phyloP scores from a whole-genome alignment of 139 green algal genomes.

The Chlamydomonas incerta region DNA sequence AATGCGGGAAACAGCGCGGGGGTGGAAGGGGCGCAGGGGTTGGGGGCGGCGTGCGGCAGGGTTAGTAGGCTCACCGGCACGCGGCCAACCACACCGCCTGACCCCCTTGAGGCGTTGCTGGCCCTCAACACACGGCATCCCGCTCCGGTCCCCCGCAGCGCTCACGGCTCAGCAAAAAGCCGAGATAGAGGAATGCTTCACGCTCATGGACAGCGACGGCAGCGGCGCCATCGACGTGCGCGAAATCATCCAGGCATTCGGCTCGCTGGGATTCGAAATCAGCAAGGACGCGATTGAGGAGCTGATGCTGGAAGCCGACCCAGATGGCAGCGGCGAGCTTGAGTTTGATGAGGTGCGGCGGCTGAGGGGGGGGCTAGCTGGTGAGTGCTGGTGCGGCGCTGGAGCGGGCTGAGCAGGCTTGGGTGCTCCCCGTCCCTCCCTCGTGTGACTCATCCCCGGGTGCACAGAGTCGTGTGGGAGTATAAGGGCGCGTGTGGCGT shows the following conservation, averaged over 20 bases:
- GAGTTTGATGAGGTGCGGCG: constrained; percentile 38
- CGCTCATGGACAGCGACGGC: constrained; percentile 24
- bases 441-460: too few relatives aligned
- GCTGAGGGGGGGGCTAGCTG: too few relatives aligned
- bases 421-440: too few relatives aligned
- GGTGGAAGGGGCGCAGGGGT: too few relatives aligned
- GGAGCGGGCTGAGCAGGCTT: too few relatives aligned
- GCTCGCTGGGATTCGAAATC: background rate
- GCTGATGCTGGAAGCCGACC: constrained; percentile 17
- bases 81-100: background rate
- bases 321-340: constrained; percentile 3
- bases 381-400: too few relatives aligned
- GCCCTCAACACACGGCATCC: background rate
- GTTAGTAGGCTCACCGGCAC: background rate
- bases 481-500: too few relatives aligned
- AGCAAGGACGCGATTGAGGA: background rate
- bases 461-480: too few relatives aligned
- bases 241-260: constrained; percentile 19
- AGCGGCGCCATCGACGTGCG: constrained; percentile 13
- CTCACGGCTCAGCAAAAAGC: constrained; percentile 21
- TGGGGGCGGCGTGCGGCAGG: too few relatives aligned
- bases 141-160: background rate
- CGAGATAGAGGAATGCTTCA: constrained; percentile 33
- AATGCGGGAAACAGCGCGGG: too few relatives aligned
- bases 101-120: too few relatives aligned